These are phyloP conservation scores for Saccharomycopsis javanensis DNA, from an alignment of 805 yeast species.

Conservation along the genomic window DNA sequence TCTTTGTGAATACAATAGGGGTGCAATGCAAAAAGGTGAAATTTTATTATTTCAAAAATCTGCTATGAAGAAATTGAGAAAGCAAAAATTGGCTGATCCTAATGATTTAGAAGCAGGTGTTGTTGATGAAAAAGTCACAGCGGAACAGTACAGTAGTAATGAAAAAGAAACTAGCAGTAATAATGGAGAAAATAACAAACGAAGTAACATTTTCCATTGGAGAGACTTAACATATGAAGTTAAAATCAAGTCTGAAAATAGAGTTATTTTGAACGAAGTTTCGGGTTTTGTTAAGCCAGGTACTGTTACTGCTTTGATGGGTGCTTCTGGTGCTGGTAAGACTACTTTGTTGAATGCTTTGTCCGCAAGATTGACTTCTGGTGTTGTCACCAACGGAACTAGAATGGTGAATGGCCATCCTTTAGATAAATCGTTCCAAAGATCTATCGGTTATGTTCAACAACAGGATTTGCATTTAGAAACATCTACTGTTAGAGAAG, in stretches of 20 bases:
- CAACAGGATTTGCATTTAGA: conserved; percentile 66
- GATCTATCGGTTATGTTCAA: conserved; percentile 65
- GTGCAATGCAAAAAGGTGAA: conserved; percentile 66
- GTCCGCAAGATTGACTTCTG: conserved; percentile 42
- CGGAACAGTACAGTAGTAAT: background rate
- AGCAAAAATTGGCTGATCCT: conserved; percentile 25
- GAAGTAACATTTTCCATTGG: conserved; percentile 60
- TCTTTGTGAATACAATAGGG: conserved; percentile 47
- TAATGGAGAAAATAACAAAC: conserved; percentile 22
- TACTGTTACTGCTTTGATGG: conserved; percentile 49
- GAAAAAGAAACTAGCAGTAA: background rate
- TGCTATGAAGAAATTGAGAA: conserved; percentile 38
- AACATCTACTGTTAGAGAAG: conserved; percentile 64
- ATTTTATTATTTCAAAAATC: conserved; percentile 48
- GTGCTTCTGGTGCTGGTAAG: conserved; percentile 54
- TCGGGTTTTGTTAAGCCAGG: conserved; percentile 60
- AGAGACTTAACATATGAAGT: conserved; percentile 57
- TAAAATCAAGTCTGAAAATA: conserved; percentile 47
- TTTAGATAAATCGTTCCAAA: conserved; percentile 42
- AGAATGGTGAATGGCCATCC: conserved; percentile 48
- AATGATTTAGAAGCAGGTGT: conserved; percentile 23
- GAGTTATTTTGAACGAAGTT: conserved; percentile 41
- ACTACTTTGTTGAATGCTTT: conserved; percentile 48
- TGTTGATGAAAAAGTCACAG: conserved; percentile 15
- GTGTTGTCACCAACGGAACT: conserved; percentile 43